Evolutionary conservation across 257 asterid genomes (phyloP).

Genomic region (Paulownia fortunei): DNA sequence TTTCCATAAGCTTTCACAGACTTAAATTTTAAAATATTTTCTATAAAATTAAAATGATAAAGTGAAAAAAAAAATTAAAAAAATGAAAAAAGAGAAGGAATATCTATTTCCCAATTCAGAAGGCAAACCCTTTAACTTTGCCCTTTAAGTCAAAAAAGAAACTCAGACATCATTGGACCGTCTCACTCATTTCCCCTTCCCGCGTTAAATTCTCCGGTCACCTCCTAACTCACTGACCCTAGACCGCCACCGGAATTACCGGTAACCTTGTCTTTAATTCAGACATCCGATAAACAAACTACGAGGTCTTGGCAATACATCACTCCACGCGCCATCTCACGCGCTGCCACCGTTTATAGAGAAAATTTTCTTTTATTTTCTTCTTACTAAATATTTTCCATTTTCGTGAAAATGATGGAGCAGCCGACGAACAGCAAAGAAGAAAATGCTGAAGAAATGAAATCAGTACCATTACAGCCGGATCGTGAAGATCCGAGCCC

Average conservation of each 20-base stretch:
- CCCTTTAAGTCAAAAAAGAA: neutral
- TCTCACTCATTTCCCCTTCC: conserved; percentile 34
- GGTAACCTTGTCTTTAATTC: conserved; percentile 37
- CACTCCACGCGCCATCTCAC: conserved; percentile 44
- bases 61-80: neutral
- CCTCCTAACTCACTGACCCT: conserved; percentile 32
- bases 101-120: neutral
- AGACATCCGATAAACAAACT: neutral
- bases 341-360: conserved; percentile 42
- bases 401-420: conserved; percentile 48
- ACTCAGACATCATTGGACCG: conserved; percentile 8
- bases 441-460: conserved; percentile 47
- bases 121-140: conserved; percentile 19
- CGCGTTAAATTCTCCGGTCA: conserved; percentile 43
- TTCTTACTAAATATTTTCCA: neutral
- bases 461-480: conserved; percentile 40
- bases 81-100: neutral
- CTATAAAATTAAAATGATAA: neutral
- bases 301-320: neutral
- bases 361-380: neutral
- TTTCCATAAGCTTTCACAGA: too few species aligned
- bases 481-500: conserved; percentile 40
- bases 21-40: too few species aligned
- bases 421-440: conserved; percentile 43
- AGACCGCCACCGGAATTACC: conserved; percentile 38